A percentile compares a stretch with the other conserved stretches of the same genome.
Evolutionary conservation across 176 grass and related monocot species (phyloP).

Genomic region (Carex myosuroides): DNA sequence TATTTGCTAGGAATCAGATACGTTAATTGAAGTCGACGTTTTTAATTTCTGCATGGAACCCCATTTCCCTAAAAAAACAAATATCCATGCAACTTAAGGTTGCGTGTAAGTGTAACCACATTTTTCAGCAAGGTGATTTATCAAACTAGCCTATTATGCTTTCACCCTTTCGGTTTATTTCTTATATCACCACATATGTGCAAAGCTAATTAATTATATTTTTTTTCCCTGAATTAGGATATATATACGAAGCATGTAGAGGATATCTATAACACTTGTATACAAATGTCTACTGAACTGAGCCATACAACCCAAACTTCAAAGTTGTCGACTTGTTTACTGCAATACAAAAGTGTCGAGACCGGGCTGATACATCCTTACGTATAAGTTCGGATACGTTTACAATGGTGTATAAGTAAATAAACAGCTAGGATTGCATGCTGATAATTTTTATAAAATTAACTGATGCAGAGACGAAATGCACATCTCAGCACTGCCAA

Average conservation of each 20-base stretch:
- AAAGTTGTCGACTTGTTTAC: conserved; percentile 14
- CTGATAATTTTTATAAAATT: background rate
- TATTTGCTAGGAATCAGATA: too few relatives aligned
- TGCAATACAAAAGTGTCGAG: conserved; percentile 13
- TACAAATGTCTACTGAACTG: background rate
- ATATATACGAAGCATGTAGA: too few relatives aligned
- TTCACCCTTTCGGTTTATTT: too few relatives aligned
- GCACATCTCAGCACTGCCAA: background rate
- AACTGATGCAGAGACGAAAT: conserved; percentile 21
- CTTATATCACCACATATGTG: too few relatives aligned
- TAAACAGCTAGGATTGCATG: background rate
- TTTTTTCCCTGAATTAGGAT: too few relatives aligned
- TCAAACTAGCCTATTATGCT: too few relatives aligned
- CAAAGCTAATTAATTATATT: background rate
- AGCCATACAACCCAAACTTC: background rate
- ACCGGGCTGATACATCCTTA: conserved; percentile 6
- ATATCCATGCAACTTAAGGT: too few relatives aligned
- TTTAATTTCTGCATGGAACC: too few relatives aligned
- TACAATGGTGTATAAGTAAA: background rate
- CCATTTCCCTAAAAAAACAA: too few relatives aligned
- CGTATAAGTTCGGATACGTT: conserved; percentile 3
- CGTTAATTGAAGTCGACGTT: too few relatives aligned
- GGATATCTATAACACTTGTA: background rate
- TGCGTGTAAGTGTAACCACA: too few relatives aligned
- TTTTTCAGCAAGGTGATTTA: background rate